Conservation (phyloP, 225 moss, liverwort and hornwort genomes). For the Bryoerythrophyllum caledonicum region DNA sequence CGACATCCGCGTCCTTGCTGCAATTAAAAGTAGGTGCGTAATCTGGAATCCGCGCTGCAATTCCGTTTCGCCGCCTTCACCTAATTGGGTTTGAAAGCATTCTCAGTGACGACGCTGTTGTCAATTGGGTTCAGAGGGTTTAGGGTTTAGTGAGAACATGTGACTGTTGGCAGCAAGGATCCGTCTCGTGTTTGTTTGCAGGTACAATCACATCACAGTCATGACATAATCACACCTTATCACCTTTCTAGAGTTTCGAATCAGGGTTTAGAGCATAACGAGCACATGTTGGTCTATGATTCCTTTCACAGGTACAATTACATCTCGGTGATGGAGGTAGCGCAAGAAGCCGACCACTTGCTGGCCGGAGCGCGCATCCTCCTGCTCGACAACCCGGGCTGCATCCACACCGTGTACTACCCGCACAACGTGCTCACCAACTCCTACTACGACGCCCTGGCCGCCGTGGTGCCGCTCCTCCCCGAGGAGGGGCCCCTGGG, state of each 20-base stretch:
- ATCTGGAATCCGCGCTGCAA: not conserved
- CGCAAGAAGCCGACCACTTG: constrained; percentile 53
- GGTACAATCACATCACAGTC: too few species aligned
- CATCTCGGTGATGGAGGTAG: constrained; percentile 69
- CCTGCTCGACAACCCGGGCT: constrained; percentile 78
- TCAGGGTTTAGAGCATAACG: too few species aligned
- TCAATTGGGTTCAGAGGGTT: too few species aligned
- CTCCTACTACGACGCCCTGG: constrained; percentile 81
- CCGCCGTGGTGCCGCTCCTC: constrained; percentile 64
- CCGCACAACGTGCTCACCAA: constrained; percentile 66
- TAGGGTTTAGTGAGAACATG: too few species aligned
- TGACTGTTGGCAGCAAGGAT: too few species aligned
- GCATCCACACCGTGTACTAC: constrained; percentile 80
- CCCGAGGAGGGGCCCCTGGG: constrained; percentile 79
- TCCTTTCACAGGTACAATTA: constrained; percentile 45
- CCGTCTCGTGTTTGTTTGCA: too few species aligned
- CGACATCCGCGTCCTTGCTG: constrained; percentile 39
- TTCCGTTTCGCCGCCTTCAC: not conserved
- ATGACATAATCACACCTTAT: too few species aligned
- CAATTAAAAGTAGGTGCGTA: constrained; percentile 52
- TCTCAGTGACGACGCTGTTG: not conserved
- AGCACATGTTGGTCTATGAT: not conserved
- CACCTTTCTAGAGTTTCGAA: too few species aligned
- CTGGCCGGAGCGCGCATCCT: constrained; percentile 81
- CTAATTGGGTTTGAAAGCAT: not conserved